phyloP scores from a whole-genome alignment of 345 rosid genomes.

The Trapa bicornis region DNA sequence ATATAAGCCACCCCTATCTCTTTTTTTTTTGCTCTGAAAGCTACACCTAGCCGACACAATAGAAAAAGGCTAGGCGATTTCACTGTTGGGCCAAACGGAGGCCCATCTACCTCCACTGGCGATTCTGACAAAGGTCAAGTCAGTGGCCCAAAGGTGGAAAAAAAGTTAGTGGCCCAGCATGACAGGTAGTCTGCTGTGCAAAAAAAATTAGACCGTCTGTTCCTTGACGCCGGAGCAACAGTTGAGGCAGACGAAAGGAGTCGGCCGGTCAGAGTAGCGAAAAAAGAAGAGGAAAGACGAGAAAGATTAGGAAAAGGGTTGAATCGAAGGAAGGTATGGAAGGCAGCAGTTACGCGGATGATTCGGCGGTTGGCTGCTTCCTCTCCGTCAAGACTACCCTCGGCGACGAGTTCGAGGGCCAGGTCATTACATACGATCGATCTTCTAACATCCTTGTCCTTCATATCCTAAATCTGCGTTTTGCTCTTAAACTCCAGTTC shows the following conservation, averaged over 20 bases:
- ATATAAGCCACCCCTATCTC: too few species aligned
- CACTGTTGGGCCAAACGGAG: not conserved
- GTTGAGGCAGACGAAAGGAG: not conserved
- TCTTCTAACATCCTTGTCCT: constrained; percentile 84
- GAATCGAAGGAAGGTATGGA: not conserved
- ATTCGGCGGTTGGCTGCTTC: constrained; percentile 74
- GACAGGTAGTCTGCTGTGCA: not conserved
- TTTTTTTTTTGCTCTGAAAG: too few species aligned
- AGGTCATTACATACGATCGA: constrained; percentile 82
- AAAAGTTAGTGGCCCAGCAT: not conserved
- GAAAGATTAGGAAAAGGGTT: not conserved
- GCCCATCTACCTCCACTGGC: not conserved
- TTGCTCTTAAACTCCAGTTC: not conserved
- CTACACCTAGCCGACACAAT: not conserved
- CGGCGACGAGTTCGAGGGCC: constrained; percentile 92
- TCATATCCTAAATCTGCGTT: constrained; percentile 53
- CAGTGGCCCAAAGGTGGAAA: too few species aligned
- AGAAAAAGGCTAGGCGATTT: not conserved
- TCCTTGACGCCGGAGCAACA: not conserved
- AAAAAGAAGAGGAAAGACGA: not conserved
- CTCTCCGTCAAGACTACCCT: constrained; percentile 70
- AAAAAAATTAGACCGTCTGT: too few species aligned
- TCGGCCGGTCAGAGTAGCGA: not conserved
- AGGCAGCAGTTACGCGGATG: constrained; percentile 28
- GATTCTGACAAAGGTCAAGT: not conserved